phyloP scores from a whole-genome alignment of 2,329 filamentous ascomycete genomes.

The Penicillium capsulatum region DNA sequence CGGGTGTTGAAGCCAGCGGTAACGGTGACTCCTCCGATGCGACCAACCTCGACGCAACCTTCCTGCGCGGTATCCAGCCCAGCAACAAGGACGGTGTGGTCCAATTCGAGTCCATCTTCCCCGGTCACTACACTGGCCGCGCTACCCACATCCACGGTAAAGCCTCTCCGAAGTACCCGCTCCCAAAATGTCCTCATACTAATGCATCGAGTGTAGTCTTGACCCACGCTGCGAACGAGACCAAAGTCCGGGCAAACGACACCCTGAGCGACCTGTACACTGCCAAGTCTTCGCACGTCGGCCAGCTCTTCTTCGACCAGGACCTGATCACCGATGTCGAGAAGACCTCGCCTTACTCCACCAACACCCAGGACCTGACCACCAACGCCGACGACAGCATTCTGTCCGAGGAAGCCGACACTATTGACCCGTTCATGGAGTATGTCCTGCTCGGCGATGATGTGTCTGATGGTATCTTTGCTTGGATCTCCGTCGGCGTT shows the following conservation, averaged over 20 bases:
- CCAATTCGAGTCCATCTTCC: slow-evolving; percentile 43
- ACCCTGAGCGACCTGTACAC: slow-evolving; percentile 47
- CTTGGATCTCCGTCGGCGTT: slow-evolving; percentile 53
- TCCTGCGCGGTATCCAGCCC: slow-evolving; percentile 45
- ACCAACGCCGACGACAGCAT: slow-evolving; percentile 52
- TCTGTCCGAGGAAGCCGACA: slow-evolving; percentile 47
- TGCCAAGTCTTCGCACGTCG: slow-evolving; percentile 53
- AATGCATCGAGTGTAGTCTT: slow-evolving; percentile 20
- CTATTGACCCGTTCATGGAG: slow-evolving; percentile 56
- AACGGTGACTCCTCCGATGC: slow-evolving; percentile 39
- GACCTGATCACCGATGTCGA: slow-evolving; percentile 53
- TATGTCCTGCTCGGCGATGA: slow-evolving; percentile 55
- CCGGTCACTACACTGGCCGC: slow-evolving; percentile 45
- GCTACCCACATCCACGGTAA: slow-evolving; percentile 36
- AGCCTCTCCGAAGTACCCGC: not conserved
- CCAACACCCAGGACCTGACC: slow-evolving; percentile 48
- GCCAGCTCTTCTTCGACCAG: slow-evolving; percentile 63
- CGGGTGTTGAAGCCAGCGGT: slow-evolving; percentile 34
- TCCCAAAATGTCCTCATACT: not conserved
- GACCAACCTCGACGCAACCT: slow-evolving; percentile 41
- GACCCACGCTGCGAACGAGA: slow-evolving; percentile 29
- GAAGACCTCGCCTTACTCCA: slow-evolving; percentile 44
- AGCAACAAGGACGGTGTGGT: slow-evolving; percentile 42
- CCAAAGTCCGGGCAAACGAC: slow-evolving; percentile 45
- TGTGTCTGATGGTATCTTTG: slow-evolving; percentile 50